Percentiles rank a stretch among this genome's conserved stretches.
phyloP scores from a whole-genome alignment of 2,329 filamentous ascomycete genomes.

The Penicillium aurantiogriseum region DNA sequence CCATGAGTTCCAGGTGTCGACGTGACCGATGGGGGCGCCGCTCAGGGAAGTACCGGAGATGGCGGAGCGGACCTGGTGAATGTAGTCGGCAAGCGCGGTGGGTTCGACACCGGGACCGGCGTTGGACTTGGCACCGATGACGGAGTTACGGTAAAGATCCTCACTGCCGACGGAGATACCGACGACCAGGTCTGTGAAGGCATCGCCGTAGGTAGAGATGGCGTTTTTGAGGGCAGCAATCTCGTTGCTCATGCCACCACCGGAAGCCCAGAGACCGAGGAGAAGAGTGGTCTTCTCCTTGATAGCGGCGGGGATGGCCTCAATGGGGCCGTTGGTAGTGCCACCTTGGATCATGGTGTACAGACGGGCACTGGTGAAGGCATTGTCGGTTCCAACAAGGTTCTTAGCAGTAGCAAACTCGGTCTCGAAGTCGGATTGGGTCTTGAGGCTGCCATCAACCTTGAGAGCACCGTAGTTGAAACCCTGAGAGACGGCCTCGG shows the following conservation, averaged over 20 bases:
- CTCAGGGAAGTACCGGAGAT: slow-evolving; percentile 60
- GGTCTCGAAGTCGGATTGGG: slow-evolving; percentile 44
- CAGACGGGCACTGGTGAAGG: slow-evolving; percentile 50
- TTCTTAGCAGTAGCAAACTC: slow-evolving; percentile 49
- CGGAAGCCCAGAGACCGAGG: slow-evolving; percentile 80
- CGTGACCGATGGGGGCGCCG: slow-evolving; percentile 68
- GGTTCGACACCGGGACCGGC: slow-evolving; percentile 65
- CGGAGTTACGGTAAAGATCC: slow-evolving; percentile 78
- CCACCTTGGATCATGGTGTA: slow-evolving; percentile 64
- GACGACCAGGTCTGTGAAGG: slow-evolving; percentile 59
- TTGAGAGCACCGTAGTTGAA: slow-evolving; percentile 51
- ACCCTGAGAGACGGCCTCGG: slow-evolving; percentile 43
- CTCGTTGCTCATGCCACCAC: slow-evolving; percentile 70
- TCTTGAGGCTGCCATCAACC: slow-evolving; percentile 41
- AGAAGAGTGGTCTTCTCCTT: slow-evolving; percentile 74
- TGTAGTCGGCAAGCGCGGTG: slow-evolving; percentile 64
- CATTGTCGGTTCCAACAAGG: slow-evolving; percentile 37
- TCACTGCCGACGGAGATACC: slow-evolving; percentile 86
- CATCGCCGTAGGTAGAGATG: slow-evolving; percentile 65
- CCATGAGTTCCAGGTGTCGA: slow-evolving; percentile 85
- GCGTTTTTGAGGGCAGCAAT: slow-evolving; percentile 68
- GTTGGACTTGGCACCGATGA: slow-evolving; percentile 63
- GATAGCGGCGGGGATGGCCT: slow-evolving; percentile 79
- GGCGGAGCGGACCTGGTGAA: slow-evolving; percentile 63
- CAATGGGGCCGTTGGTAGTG: slow-evolving; percentile 63